phyloP scores from a whole-genome alignment of 2,329 filamentous ascomycete genomes.

The Fusarium domesticum region DNA sequence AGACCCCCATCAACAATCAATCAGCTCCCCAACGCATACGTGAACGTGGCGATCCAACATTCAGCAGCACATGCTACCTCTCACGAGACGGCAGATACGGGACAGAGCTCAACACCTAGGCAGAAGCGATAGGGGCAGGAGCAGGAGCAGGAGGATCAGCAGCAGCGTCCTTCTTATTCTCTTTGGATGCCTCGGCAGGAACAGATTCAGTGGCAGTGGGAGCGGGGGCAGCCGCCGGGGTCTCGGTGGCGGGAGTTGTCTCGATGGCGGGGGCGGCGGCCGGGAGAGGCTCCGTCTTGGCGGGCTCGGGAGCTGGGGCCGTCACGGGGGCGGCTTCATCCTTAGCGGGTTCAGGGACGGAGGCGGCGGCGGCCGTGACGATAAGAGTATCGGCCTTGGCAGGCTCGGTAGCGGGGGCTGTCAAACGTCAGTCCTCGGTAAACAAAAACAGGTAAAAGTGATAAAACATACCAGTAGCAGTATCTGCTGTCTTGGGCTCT shows the following conservation, averaged over 20 bases:
- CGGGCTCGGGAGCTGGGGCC: conserved; percentile 26
- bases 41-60: conserved; percentile 8
- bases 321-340: conserved; percentile 31
- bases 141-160: conserved; percentile 24
- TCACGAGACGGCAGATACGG: conserved; percentile 1
- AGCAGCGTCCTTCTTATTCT: conserved; percentile 28
- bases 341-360: conserved; percentile 27
- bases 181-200: conserved; percentile 26
- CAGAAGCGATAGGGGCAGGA: conserved; percentile 23
- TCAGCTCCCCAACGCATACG: too few relatives aligned
- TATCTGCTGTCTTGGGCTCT: conserved; percentile 9
- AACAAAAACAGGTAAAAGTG: too few relatives aligned
- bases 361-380: too few relatives aligned
- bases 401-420: too few relatives aligned
- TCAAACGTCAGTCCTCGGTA: too few relatives aligned
- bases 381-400: too few relatives aligned
- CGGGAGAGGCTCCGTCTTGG: conserved; percentile 24
- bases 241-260: conserved; percentile 23
- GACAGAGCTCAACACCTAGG: conserved; percentile 11
- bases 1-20: too few relatives aligned
- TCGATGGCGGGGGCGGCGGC: conserved; percentile 22
- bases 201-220: conserved; percentile 12
- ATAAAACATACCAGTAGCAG: too few relatives aligned
- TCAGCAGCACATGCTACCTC: conserved; percentile 3
- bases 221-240: conserved; percentile 16